Percentiles rank a stretch among this genome's conserved stretches.
phyloP scores from a whole-genome alignment of 768 basidiomycete genomes.

The Termitomyces sp. region DNA sequence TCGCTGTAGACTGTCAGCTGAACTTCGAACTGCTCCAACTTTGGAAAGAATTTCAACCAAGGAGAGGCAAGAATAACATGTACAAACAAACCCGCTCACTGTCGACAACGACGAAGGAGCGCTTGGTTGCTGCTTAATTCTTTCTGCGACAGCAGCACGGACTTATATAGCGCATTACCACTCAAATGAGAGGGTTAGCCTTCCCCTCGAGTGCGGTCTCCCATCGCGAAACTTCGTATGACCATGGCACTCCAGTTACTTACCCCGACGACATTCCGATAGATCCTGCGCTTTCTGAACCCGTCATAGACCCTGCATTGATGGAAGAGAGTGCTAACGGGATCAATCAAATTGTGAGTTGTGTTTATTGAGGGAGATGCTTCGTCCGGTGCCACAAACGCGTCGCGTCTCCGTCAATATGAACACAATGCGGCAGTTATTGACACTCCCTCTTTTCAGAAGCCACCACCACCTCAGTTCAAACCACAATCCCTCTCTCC shows the following conservation, averaged over 20 bases:
- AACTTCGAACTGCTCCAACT: background rate
- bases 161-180: background rate
- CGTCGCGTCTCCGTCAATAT: conserved; percentile 67
- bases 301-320: conserved; percentile 54
- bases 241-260: conserved; percentile 58
- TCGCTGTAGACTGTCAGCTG: background rate
- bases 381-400: conserved; percentile 39
- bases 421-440: conserved; percentile 21
- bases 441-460: conserved; percentile 27
- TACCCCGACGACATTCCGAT: conserved; percentile 71
- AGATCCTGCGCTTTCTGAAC: conserved; percentile 68
- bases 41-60: background rate
- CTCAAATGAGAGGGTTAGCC: conserved; percentile 58
- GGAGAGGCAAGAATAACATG: conserved; percentile 26
- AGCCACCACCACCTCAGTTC: conserved; percentile 22
- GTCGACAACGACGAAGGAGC: conserved; percentile 40
- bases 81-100: conserved; percentile 40
- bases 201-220: conserved; percentile 48
- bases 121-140: conserved; percentile 15
- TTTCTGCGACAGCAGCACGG: conserved; percentile 8
- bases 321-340: conserved; percentile 27
- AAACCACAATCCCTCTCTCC: conserved; percentile 24
- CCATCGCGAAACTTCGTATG: conserved; percentile 58
- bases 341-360: conserved; percentile 38
- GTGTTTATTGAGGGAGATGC: conserved; percentile 20